Conservation (phyloP, 2,329 filamentous ascomycete species). For the Pezicula radicicola region DNA sequence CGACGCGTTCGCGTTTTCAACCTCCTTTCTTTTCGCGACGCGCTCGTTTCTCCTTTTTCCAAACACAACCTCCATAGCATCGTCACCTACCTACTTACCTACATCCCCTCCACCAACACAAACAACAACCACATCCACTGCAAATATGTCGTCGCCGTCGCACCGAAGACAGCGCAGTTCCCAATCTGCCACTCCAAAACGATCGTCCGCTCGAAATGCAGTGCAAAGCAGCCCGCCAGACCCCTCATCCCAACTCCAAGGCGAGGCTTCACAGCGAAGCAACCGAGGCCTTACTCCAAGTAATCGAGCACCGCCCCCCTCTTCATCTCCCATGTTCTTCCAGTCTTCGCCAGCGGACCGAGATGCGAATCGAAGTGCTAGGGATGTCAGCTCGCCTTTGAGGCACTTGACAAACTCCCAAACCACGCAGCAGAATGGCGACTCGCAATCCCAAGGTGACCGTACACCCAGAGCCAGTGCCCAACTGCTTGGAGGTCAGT, state of each 20-base stretch:
- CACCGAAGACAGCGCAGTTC: slow-evolving; percentile 54
- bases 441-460: slow-evolving; percentile 40
- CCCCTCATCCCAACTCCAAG: slow-evolving; percentile 30
- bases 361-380: slow-evolving; percentile 30
- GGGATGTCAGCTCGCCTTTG: slow-evolving; percentile 55
- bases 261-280: slow-evolving; percentile 28
- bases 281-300: slow-evolving; percentile 42
- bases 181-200: slow-evolving; percentile 52
- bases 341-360: slow-evolving; percentile 54
- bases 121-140: background rate
- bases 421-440: slow-evolving; percentile 47
- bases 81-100: background rate
- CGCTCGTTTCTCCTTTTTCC: background rate
- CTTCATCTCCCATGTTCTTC: slow-evolving; percentile 83
- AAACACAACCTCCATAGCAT: background rate
- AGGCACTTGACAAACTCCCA: slow-evolving; percentile 57
- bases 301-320: slow-evolving; percentile 50
- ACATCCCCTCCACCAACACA: slow-evolving; percentile 1
- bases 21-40: background rate
- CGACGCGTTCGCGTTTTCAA: too few species aligned
- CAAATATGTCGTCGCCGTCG: slow-evolving; percentile 60
- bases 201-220: slow-evolving; percentile 55
- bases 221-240: slow-evolving; percentile 47
- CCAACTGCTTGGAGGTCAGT: slow-evolving; percentile 57
- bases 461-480: slow-evolving; percentile 68